Evolutionary conservation across 805 yeast genomes (phyloP).

Genomic region (Yarrowia sp.): DNA sequence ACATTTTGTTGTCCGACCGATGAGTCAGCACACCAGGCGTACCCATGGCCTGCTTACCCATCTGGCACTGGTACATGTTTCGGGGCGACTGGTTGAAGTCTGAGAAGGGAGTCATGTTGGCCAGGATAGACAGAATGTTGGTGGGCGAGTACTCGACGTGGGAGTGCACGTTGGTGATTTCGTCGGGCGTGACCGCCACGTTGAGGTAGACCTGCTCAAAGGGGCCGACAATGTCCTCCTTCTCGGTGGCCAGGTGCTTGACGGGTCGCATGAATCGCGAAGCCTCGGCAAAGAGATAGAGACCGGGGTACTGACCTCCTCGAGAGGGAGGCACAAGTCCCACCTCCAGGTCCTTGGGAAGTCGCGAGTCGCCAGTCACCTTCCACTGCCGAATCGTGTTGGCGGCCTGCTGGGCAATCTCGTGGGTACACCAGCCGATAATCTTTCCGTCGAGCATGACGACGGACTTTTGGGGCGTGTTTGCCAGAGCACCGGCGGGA

Average conservation of each 20-base stretch:
- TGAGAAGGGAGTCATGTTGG: constrained; percentile 96
- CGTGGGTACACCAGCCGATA: constrained; percentile 93
- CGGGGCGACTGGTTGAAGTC: constrained; percentile 99
- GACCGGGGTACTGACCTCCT: constrained; percentile 97
- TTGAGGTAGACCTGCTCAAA: constrained; percentile 98
- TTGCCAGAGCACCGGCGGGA: constrained; percentile 78
- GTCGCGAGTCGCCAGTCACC: constrained; percentile 75
- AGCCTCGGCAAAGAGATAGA: constrained; percentile 87
- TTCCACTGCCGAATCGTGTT: constrained; percentile 93
- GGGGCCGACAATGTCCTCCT: constrained; percentile 90
- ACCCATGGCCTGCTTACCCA: constrained; percentile 99
- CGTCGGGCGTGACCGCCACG: constrained; percentile 92
- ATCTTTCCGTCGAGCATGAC: constrained; percentile 93
- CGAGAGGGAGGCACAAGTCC: constrained; percentile 97
- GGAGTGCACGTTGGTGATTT: constrained; percentile 80
- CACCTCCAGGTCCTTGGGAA: constrained; percentile 87
- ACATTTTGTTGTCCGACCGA: constrained; percentile 93
- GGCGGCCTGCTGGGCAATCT: constrained; percentile 83
- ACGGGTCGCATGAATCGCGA: constrained; percentile 97
- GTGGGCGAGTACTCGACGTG: constrained; percentile 97
- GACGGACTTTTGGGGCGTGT: constrained; percentile 87
- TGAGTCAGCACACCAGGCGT: constrained; percentile 96
- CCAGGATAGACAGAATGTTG: constrained; percentile 89
- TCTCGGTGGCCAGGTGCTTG: constrained; percentile 83
- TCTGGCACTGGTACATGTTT: constrained; percentile 99